A percentile compares a stretch with the other conserved stretches of the same genome.
phyloP scores from a whole-genome alignment of 208 protist species.

The Crithidia sp. region DNA sequence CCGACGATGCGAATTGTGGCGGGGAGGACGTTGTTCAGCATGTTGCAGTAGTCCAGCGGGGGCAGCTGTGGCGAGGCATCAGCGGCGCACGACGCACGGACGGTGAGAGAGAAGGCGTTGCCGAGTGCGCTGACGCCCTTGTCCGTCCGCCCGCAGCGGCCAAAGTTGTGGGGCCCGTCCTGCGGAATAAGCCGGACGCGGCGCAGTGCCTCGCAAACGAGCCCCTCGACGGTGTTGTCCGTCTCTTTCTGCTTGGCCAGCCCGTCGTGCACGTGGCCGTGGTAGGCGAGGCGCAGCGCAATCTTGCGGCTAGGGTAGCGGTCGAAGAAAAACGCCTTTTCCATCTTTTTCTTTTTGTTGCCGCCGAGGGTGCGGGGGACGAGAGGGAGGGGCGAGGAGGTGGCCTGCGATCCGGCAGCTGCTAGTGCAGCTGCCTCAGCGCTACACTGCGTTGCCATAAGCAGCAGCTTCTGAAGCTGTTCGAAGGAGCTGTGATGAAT shows the following conservation, averaged over 20 bases:
- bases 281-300: constrained; percentile 85
- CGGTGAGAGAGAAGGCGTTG: constrained; percentile 77
- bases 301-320: constrained; percentile 81
- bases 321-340: constrained; percentile 60
- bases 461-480: no score
- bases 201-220: constrained; percentile 56
- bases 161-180: constrained; percentile 64
- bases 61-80: constrained; percentile 38
- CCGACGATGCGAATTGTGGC: constrained; percentile 94
- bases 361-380: not conserved
- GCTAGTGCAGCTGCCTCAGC: not conserved
- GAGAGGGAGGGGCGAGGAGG: not conserved
- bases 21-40: constrained; percentile 96
- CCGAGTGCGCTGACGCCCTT: constrained; percentile 91
- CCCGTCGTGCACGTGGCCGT: constrained; percentile 84
- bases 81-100: constrained; percentile 60
- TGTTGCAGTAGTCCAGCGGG: constrained; percentile 92
- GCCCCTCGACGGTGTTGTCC: constrained; percentile 81
- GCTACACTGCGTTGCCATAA: no score
- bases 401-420: not conserved
- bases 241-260: constrained; percentile 86
- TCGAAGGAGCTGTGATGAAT: no score
- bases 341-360: constrained; percentile 47
- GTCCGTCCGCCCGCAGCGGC: constrained; percentile 87
- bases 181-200: constrained; percentile 67